Evolutionary conservation across 2,329 filamentous ascomycete genomes (phyloP).

Genomic region (Ascochyta fabae): DNA sequence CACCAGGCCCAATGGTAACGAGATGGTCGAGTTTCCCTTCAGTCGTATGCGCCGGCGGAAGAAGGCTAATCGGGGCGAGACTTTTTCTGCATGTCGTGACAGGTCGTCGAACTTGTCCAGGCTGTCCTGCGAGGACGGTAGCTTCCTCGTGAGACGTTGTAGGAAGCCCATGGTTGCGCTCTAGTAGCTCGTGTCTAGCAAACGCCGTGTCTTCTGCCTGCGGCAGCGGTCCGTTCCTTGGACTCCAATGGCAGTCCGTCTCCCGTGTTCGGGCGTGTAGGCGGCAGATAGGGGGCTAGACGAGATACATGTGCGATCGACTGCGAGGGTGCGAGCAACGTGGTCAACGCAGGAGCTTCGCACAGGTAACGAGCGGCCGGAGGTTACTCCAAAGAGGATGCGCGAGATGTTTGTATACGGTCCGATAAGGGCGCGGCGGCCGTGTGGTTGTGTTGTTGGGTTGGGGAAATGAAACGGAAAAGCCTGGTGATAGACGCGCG

Average conservation of each 20-base stretch:
- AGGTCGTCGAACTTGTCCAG: constrained; percentile 54
- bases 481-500: constrained; percentile 20
- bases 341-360: constrained; percentile 24
- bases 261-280: constrained; percentile 4
- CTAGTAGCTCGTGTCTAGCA: constrained; percentile 15
- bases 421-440: constrained; percentile 5
- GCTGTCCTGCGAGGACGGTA: constrained; percentile 52
- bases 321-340: constrained; percentile 19
- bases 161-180: constrained; percentile 23
- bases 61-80: constrained; percentile 70
- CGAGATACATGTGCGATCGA: background rate
- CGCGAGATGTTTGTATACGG: constrained; percentile 11
- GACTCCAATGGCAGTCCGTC: constrained; percentile 21
- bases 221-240: constrained; percentile 22
- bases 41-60: constrained; percentile 86
- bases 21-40: constrained; percentile 89
- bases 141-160: constrained; percentile 52
- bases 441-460: constrained; percentile 5
- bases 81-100: constrained; percentile 51
- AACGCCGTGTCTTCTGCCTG: constrained; percentile 17
- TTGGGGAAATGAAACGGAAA: constrained; percentile 17
- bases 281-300: constrained; percentile 12
- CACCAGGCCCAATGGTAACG: constrained; percentile 89
- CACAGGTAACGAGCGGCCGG: constrained; percentile 33
- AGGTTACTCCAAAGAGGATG: constrained; percentile 18